phyloP scores from a whole-genome alignment of 2,329 filamentous ascomycete species.

The Fusarium aywerte region DNA sequence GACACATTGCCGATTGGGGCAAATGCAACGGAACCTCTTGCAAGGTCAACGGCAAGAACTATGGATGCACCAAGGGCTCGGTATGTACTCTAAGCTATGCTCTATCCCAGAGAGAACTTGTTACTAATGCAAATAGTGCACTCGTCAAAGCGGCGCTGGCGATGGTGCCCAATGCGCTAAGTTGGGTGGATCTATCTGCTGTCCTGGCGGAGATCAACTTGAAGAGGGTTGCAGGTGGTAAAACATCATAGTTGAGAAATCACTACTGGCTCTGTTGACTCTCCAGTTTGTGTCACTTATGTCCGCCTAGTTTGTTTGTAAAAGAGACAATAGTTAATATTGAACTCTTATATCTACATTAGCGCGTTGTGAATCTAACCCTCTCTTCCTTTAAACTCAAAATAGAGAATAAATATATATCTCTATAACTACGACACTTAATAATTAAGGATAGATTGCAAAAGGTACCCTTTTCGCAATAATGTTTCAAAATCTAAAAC shows the following conservation, averaged over 20 bases:
- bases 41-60: neutral
- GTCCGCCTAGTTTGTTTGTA: too few relatives aligned
- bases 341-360: too few relatives aligned
- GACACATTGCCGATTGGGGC: neutral
- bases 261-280: neutral
- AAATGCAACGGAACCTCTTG: slow-evolving; percentile 2
- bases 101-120: neutral
- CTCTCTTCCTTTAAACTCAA: too few relatives aligned
- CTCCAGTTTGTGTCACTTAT: neutral
- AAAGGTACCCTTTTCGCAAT: neutral
- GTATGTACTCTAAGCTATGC: neutral
- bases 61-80: neutral
- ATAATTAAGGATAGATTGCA: neutral
- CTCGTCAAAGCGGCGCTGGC: neutral
- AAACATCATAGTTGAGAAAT: neutral
- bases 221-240: neutral
- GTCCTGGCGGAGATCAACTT: neutral
- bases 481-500: neutral
- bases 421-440: neutral
- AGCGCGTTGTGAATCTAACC: too few relatives aligned
- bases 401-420: neutral
- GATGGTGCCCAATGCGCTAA: neutral
- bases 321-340: too few relatives aligned
- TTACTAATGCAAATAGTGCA: neutral
- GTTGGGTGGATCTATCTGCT: neutral